phyloP scores from a whole-genome alignment of 176 grass and related monocot genomes.

The Lolium multiflorum region DNA sequence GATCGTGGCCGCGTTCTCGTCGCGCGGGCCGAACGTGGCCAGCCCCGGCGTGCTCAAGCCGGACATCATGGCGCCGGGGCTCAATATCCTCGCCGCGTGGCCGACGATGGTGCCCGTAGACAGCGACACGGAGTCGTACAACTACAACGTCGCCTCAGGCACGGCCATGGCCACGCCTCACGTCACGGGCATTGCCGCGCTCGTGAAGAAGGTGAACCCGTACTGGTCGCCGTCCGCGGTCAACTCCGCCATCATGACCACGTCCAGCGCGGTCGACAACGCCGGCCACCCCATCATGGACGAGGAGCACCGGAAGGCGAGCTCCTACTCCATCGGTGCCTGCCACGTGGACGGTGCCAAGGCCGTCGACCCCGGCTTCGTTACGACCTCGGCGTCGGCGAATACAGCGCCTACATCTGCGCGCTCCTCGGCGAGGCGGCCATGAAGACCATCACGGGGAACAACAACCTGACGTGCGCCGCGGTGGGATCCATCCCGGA shows the following conservation, averaged over 20 bases:
- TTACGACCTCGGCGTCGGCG: constrained; percentile 53
- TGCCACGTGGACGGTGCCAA: constrained; percentile 49
- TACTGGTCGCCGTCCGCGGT: constrained; percentile 66
- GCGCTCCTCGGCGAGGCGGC: constrained; percentile 36
- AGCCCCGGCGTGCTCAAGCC: constrained; percentile 66
- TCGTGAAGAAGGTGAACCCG: constrained; percentile 56
- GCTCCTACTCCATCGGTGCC: constrained; percentile 53
- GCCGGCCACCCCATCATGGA: constrained; percentile 48
- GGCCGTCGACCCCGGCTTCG: constrained; percentile 60
- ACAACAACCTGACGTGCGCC: constrained; percentile 30
- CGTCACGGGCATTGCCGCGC: constrained; percentile 56
- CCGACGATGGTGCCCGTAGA: constrained; percentile 34
- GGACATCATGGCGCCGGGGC: constrained; percentile 69
- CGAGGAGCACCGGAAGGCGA: constrained; percentile 45
- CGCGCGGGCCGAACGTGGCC: constrained; percentile 49
- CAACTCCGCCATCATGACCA: constrained; percentile 78
- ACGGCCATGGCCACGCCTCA: constrained; percentile 85
- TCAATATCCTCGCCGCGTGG: constrained; percentile 77
- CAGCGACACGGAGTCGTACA: not conserved
- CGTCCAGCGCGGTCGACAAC: constrained; percentile 45
- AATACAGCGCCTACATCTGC: constrained; percentile 65
- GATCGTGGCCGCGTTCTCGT: constrained; percentile 59
- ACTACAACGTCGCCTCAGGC: constrained; percentile 59
- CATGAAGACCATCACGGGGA: not conserved
- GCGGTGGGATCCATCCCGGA: constrained; percentile 12